phyloP scores from a whole-genome alignment of 225 moss, liverwort and hornwort genomes.

The Polytrichum commune region DNA sequence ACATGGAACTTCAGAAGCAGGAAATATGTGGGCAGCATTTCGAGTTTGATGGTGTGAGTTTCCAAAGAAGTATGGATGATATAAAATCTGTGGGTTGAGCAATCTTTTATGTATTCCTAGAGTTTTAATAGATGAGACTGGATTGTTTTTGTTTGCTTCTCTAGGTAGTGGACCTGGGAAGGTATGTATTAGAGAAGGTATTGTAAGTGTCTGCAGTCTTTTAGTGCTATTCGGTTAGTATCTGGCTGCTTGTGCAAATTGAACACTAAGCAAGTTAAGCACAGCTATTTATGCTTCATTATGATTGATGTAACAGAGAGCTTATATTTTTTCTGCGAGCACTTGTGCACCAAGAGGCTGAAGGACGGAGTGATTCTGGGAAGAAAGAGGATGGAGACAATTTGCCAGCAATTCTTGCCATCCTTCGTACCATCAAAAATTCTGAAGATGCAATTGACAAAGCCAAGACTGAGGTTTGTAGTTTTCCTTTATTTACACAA shows the following conservation, averaged over 20 bases:
- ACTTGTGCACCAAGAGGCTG: slow-evolving; percentile 79
- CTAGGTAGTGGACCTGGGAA: not conserved
- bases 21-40: too few relatives aligned
- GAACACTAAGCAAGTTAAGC: not conserved
- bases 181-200: not conserved
- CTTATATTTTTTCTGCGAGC: slow-evolving; percentile 72
- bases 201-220: not conserved
- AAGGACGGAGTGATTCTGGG: slow-evolving; percentile 59
- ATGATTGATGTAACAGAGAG: slow-evolving; percentile 52
- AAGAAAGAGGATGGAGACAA: slow-evolving; percentile 82
- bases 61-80: too few relatives aligned
- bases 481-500: not conserved
- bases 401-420: slow-evolving; percentile 79
- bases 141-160: not conserved
- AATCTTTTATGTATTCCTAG: too few relatives aligned
- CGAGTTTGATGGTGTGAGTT: too few relatives aligned
- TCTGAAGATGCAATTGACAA: slow-evolving; percentile 78
- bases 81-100: too few relatives aligned
- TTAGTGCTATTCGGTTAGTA: not conserved
- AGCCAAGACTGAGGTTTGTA: slow-evolving; percentile 66
- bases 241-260: not conserved
- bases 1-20: too few relatives aligned
- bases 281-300: not conserved
- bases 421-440: slow-evolving; percentile 80
- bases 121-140: not conserved